phyloP scores from a whole-genome alignment of 495 filamentous ascomycete genomes.

The Podospora anserina region DNA sequence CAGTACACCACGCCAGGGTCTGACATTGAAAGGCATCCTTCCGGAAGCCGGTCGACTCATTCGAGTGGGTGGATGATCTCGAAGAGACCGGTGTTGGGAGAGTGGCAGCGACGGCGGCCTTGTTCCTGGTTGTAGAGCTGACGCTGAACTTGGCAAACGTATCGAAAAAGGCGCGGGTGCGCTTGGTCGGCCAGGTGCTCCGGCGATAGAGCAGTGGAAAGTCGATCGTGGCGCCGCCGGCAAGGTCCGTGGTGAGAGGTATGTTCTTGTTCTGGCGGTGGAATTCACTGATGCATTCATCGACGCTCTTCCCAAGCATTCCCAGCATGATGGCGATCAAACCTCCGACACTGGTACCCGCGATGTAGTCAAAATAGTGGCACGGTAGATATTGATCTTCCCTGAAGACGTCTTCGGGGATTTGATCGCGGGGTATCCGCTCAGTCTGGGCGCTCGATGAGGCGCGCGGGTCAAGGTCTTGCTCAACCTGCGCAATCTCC shows the following conservation, averaged over 20 bases:
- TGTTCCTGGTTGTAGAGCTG: constrained; percentile 13
- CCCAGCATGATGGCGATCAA: constrained; percentile 39
- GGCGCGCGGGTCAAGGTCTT: constrained; percentile 20
- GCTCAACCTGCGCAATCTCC: constrained; percentile 29
- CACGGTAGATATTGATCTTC: constrained; percentile 48
- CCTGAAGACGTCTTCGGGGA: constrained; percentile 46
- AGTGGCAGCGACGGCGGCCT: constrained; percentile 4
- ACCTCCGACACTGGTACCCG: constrained; percentile 39
- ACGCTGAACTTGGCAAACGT: constrained; percentile 32
- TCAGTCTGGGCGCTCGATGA: constrained; percentile 29
- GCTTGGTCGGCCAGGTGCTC: constrained; percentile 32
- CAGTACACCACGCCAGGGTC: constrained; percentile 34
- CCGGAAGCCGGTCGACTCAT: constrained; percentile 24
- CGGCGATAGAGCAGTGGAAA: constrained; percentile 27
- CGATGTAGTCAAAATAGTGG: constrained; percentile 46
- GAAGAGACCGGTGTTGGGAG: constrained; percentile 5
- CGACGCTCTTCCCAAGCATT: constrained; percentile 29
- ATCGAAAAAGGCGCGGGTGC: constrained; percentile 33
- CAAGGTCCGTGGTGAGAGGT: constrained; percentile 24
- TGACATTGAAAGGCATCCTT: constrained; percentile 33
- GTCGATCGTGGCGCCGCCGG: constrained; percentile 20
- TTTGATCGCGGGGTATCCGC: constrained; percentile 21
- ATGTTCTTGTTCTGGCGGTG: constrained; percentile 32
- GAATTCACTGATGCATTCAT: constrained; percentile 33
- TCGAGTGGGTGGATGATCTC: constrained; percentile 11